These are phyloP conservation scores for Cercospora sesami DNA, from an alignment of 2,329 filamentous ascomycete genomes.

Conservation along the genomic window DNA sequence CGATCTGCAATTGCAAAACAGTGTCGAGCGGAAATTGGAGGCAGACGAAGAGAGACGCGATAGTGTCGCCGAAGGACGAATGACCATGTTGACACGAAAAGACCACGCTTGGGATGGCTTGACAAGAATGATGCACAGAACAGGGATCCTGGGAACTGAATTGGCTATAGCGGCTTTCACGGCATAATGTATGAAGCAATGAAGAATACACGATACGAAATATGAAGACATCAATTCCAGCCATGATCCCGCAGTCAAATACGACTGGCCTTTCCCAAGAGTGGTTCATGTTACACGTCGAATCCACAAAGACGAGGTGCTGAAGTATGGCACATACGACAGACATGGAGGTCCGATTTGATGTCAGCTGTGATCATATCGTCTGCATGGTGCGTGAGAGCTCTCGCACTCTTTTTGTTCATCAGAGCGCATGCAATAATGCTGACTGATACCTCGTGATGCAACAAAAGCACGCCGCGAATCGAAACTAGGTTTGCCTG, in stretches of 20 bases:
- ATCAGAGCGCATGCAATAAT: not conserved
- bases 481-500: not conserved
- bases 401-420: too few relatives aligned
- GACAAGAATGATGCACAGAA: not conserved
- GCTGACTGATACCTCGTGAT: not conserved
- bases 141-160: not conserved
- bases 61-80: constrained; percentile 11
- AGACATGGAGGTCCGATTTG: not conserved
- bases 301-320: not conserved
- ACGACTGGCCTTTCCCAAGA: not conserved
- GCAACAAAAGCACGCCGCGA: too few relatives aligned
- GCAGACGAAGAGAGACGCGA: constrained; percentile 16
- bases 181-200: constrained; percentile 11
- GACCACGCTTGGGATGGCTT: not conserved
- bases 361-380: not conserved
- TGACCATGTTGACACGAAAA: not conserved
- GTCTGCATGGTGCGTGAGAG: too few relatives aligned
- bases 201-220: not conserved
- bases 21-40: constrained; percentile 16
- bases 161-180: not conserved
- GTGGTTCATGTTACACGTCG: not conserved
- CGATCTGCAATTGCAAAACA: constrained; percentile 21
- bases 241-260: not conserved
- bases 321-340: not conserved
- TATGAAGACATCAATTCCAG: not conserved